A percentile compares a stretch with the other conserved stretches of the same genome.
Evolutionary conservation across 106 monocot species (phyloP).

Genomic region (Agapanthus africanus): DNA sequence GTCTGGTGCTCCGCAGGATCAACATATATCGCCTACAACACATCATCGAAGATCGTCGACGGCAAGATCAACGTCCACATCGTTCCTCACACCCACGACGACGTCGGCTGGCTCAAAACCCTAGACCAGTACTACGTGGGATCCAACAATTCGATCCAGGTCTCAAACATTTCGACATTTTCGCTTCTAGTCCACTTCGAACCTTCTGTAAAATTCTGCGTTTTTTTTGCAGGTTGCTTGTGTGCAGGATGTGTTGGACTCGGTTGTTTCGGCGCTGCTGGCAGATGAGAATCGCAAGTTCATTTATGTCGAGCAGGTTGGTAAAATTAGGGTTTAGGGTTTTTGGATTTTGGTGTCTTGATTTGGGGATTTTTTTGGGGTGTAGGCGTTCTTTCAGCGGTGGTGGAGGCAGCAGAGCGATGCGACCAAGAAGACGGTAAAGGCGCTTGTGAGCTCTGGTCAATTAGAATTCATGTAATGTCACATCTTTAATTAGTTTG

Average conservation of each 20-base stretch:
- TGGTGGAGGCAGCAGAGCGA: conserved; percentile 96
- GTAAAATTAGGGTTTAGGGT: background rate
- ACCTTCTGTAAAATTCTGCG: background rate
- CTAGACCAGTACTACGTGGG: conserved; percentile 85
- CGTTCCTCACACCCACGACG: conserved; percentile 77
- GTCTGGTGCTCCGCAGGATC: conserved; percentile 19
- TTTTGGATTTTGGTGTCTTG: background rate
- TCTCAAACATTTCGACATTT: no score
- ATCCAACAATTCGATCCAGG: conserved; percentile 79
- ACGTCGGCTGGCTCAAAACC: conserved; percentile 86
- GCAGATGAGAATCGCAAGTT: conserved; percentile 39
- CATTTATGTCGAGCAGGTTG: conserved; percentile 30
- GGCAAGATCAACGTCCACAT: conserved; percentile 94
- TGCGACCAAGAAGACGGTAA: conserved; percentile 56
- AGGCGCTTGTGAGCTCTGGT: conserved; percentile 64
- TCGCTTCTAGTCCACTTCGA: no score
- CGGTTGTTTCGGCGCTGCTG: conserved; percentile 30
- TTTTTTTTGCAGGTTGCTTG: conserved; percentile 27
- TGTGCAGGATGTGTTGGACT: conserved; percentile 43
- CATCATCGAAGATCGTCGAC: conserved; percentile 58
- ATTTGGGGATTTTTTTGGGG: no score
- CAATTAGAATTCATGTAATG: conserved; percentile 95
- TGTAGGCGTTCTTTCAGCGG: conserved; percentile 92
- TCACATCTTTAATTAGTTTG: no score
- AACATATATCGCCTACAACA: conserved; percentile 89